phyloP scores from a whole-genome alignment of 441 rosid species.

The Pelargonium cotyledonis region DNA sequence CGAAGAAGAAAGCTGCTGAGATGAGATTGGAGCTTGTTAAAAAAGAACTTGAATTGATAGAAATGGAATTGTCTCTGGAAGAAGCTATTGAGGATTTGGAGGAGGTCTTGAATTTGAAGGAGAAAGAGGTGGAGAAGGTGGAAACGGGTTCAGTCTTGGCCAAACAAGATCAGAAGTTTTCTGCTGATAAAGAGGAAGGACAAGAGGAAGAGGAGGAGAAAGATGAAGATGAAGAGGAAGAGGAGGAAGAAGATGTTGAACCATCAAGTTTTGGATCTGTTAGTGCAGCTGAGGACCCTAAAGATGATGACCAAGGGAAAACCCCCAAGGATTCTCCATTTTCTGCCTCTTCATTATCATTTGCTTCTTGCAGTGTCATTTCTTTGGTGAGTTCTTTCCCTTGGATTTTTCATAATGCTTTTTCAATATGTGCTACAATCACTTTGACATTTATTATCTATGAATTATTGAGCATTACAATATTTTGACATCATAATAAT shows the following conservation, averaged over 20 bases:
- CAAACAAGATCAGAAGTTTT: constrained; percentile 32
- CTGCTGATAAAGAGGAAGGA: constrained; percentile 21
- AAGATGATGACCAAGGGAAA: constrained; percentile 36
- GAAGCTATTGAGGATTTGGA: constrained; percentile 81
- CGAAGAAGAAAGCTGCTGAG: constrained; percentile 54
- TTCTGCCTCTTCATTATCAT: constrained; percentile 57
- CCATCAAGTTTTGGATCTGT: constrained; percentile 81
- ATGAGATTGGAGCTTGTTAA: constrained; percentile 48
- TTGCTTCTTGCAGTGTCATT: constrained; percentile 60
- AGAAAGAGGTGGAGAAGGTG: constrained; percentile 48
- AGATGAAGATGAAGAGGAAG: constrained; percentile 33
- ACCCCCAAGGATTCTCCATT: constrained; percentile 51
- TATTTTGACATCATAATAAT: too few species aligned
- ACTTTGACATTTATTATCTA: too few species aligned
- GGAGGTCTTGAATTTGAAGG: constrained; percentile 47
- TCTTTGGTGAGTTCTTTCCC: constrained; percentile 48
- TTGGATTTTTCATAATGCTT: background rate
- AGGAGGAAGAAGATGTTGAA: constrained; percentile 40
- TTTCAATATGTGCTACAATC: too few species aligned
- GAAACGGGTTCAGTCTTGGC: constrained; percentile 32
- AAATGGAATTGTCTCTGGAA: constrained; percentile 75
- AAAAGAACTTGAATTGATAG: constrained; percentile 61
- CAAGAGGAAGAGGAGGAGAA: constrained; percentile 36
- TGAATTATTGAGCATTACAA: too few species aligned
- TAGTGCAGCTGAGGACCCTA: constrained; percentile 22